phyloP scores from a whole-genome alignment of 1,284 basidiomycete genomes.

The Cerioporus squamosus region DNA sequence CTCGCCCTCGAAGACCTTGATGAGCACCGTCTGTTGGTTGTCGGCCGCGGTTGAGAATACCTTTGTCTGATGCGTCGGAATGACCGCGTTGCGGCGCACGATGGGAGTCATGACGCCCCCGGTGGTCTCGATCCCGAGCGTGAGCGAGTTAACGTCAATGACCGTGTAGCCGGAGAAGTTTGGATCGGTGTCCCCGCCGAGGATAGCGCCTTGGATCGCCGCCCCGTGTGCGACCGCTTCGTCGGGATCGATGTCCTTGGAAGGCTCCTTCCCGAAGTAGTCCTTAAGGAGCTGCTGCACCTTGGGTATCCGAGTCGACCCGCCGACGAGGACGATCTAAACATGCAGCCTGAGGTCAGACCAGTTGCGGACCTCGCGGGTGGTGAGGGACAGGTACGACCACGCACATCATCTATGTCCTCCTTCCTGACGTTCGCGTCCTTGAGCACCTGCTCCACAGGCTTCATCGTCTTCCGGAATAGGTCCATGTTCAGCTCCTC shows the following conservation, averaged over 20 bases:
- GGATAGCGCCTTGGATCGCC: constrained; percentile 84
- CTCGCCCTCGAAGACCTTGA: constrained; percentile 94
- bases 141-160: constrained; percentile 94
- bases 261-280: constrained; percentile 92
- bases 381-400: not conserved
- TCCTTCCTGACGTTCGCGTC: constrained; percentile 98
- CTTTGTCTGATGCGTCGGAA: constrained; percentile 97
- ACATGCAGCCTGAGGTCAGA: constrained; percentile 42
- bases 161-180: constrained; percentile 85
- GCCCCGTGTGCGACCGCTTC: constrained; percentile 79
- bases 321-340: constrained; percentile 87
- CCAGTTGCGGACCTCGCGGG: no score
- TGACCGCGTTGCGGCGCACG: constrained; percentile 95
- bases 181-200: constrained; percentile 85
- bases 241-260: constrained; percentile 89
- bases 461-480: constrained; percentile 99
- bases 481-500: constrained; percentile 99
- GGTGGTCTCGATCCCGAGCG: constrained; percentile 97
- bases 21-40: constrained; percentile 90
- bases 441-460: constrained; percentile 98
- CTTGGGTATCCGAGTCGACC: constrained; percentile 98
- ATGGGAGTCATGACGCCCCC: constrained; percentile 99
- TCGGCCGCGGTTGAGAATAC: constrained; percentile 99
- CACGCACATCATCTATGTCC: constrained; percentile 75
- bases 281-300: constrained; percentile 96